Evolutionary conservation across 2,329 filamentous ascomycete genomes (phyloP), one percentile per base, ranked within the genome.

Genomic region (Paraphaeosphaeria sporulosa): DNA sequence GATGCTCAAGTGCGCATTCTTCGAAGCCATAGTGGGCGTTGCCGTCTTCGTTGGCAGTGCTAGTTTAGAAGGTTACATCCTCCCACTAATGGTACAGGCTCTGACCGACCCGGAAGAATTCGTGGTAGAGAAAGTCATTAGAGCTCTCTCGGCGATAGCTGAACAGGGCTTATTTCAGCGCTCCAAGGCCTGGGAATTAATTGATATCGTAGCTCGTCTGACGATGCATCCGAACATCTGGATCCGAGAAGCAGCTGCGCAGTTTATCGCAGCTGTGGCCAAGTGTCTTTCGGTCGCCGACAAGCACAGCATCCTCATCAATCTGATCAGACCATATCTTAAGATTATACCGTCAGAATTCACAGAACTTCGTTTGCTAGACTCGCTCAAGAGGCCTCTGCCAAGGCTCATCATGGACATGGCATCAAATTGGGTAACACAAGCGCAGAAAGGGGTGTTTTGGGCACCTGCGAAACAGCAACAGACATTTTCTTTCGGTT

Each of bases 1-100:
- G 95, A 93, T 93, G 76, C 81, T 99, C 34, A 97, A 97, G 76
- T 97, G 93, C 70, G 93, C 94, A 2, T 98, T 98, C 74, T 97
- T 99, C 71, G 94, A 97, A 72, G 92, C 93, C 0, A 93, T 98
- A 27, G 92, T 98, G 17, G 94, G 94, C 3, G 94, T 99, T 65
- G 92, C 94, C 4, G 88, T 92, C 1, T 97, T 97, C 68, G 87
- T 98, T 36, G 95, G 95, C 30, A 93, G 91, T 61, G 91, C 89
- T 36, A 96, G 90, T 67, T 81, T 99, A 34, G 95, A 99, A 77
- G 93, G 96, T 67, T 99, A 97, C 69, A 96, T 98, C 65, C 80
- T 99, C 27, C 95, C 96, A 0, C 83, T 99, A 15, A 97, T 99
- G 93, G 86, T 97, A 3, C 95, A 97, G 76, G 94, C 95, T 8